Evolutionary conservation across 805 yeast genomes (phyloP).

Genomic region (Kodamaea kaohsiungensis): DNA sequence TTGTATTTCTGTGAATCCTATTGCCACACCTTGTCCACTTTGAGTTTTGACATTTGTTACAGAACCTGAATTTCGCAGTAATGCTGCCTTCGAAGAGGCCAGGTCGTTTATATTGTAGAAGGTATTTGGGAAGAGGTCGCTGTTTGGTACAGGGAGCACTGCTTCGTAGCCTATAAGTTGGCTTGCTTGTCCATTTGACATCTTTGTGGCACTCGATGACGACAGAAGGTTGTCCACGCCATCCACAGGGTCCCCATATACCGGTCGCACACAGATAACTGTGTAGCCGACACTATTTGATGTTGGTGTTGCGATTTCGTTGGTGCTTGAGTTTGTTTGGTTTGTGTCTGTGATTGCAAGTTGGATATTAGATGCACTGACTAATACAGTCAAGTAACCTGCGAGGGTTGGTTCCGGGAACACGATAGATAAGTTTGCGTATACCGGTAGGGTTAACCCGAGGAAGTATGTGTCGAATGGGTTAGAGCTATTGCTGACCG

Average conservation of each 20-base stretch:
- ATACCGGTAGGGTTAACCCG: conserved; percentile 79
- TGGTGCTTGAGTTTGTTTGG: conserved; percentile 16
- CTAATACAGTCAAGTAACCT: conserved; percentile 67
- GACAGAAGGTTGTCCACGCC: conserved; percentile 5
- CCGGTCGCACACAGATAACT: conserved; percentile 35
- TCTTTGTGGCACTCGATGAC: not conserved
- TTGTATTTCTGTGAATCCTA: conserved; percentile 33
- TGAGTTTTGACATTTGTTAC: conserved; percentile 25
- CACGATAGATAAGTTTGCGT: conserved; percentile 69
- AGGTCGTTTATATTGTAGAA: conserved; percentile 29
- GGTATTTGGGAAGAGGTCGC: conserved; percentile 19
- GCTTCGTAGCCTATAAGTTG: conserved; percentile 46
- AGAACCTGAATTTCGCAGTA: conserved; percentile 29
- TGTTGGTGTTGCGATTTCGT: not conserved
- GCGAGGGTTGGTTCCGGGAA: conserved; percentile 57
- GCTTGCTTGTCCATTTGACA: conserved; percentile 8
- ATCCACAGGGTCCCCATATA: conserved; percentile 20
- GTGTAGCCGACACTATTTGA: conserved; percentile 23
- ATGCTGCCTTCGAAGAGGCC: conserved; percentile 29
- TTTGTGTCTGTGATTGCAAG: conserved; percentile 26
- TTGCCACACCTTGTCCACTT: conserved; percentile 29
- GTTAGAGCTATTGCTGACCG: conserved; percentile 45
- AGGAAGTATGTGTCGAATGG: conserved; percentile 47
- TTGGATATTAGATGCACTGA: conserved; percentile 35
- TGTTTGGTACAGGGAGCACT: conserved; percentile 28